phyloP scores from a whole-genome alignment of 306 rosid genomes.

The Herpetospermum pedunculosum region DNA sequence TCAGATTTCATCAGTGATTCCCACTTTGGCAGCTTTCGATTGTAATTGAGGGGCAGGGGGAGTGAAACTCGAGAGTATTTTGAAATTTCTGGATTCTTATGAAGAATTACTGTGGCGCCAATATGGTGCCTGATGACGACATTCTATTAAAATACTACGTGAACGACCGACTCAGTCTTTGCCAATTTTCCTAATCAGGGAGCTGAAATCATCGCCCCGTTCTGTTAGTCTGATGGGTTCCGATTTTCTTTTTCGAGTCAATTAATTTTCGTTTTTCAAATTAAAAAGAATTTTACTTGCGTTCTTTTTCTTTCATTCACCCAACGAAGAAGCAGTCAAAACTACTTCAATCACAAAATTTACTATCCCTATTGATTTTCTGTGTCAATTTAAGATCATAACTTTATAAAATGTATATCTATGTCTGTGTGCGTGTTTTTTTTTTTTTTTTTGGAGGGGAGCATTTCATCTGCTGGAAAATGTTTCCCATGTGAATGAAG shows the following conservation, averaged over 20 bases:
- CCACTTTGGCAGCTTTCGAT: not conserved
- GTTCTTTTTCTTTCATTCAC: not conserved
- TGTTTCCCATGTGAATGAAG: not conserved
- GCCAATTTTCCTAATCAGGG: not conserved
- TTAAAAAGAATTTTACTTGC: not conserved
- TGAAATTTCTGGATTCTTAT: not conserved
- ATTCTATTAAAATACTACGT: not conserved
- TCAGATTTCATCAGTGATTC: not conserved
- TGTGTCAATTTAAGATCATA: not conserved
- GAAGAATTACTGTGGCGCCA: not conserved
- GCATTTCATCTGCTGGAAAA: not conserved
- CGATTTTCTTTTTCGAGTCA: not conserved
- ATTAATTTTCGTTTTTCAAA: not conserved
- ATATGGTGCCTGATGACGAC: not conserved
- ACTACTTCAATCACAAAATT: not conserved
- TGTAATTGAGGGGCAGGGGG: not conserved
- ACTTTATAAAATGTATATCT: not conserved
- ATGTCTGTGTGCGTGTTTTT: not conserved
- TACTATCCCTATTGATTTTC: not conserved
- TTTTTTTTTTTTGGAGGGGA: too few relatives aligned
- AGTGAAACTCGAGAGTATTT: not conserved
- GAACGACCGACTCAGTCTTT: not conserved
- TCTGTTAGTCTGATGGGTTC: not conserved
- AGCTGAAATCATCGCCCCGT: not conserved
- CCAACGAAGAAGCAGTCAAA: not conserved